These are phyloP conservation scores for Tripidium arundinaceum DNA, from an alignment of 202 grass and related monocot species.

Conservation along the genomic window DNA sequence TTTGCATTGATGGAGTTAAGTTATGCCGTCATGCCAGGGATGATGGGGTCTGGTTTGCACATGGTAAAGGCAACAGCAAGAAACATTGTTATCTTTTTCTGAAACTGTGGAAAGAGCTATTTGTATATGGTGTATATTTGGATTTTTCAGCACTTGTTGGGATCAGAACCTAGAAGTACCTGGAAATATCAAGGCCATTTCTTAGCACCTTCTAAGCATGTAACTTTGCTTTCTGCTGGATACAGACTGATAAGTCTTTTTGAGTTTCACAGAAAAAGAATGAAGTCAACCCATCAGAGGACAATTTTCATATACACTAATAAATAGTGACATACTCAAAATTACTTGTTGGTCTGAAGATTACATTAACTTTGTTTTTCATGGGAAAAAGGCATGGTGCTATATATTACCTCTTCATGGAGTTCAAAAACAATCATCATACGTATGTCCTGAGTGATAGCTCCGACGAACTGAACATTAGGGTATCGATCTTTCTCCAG, in stretches of 20 bases:
- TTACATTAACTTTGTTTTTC: not conserved
- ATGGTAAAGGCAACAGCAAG: constrained; percentile 9
- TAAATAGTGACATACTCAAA: too few relatives aligned
- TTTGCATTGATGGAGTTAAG: constrained; percentile 92
- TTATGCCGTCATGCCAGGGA: constrained; percentile 55
- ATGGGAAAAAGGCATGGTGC: not conserved
- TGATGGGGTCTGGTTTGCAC: too few relatives aligned
- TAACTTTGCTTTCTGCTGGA: constrained; percentile 59
- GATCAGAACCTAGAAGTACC: not conserved
- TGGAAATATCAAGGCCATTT: too few relatives aligned
- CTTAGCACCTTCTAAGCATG: constrained; percentile 31
- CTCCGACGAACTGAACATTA: too few relatives aligned
- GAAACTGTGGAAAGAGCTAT: not conserved
- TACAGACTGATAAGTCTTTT: too few relatives aligned
- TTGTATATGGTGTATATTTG: not conserved
- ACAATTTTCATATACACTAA: too few relatives aligned
- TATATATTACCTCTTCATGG: constrained; percentile 19
- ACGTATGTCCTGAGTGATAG: constrained; percentile 43
- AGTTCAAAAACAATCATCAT: constrained; percentile 16
- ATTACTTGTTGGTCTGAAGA: not conserved
- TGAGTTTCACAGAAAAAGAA: too few relatives aligned
- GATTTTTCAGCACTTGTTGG: not conserved
- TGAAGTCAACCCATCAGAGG: too few relatives aligned
- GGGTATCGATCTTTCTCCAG: too few relatives aligned
- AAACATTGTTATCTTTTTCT: not conserved